Evolutionary conservation across 306 rosid species (phyloP), one percentile per base, ranked within the genome.

Genomic region (Geum urbanum): DNA sequence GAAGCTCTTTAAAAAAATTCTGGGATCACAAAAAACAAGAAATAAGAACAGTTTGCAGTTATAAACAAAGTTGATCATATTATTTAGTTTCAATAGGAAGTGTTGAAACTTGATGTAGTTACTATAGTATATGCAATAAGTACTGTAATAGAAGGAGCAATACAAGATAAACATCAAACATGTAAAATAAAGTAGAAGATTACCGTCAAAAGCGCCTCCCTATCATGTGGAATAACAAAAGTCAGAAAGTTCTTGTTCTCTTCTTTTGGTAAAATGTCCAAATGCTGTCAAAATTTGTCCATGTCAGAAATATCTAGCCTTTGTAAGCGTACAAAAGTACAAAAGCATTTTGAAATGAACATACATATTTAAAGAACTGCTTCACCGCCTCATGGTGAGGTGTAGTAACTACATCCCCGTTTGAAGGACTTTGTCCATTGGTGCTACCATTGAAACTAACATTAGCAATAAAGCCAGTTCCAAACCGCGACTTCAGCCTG

Each of bases 401-500:
- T 39, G 81, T 7, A 59, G 87, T 64, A 75, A 68, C 67, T 72
- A 40, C 78, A 57, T 80, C 87, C 58, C 78, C 72, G 63, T 79
- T 65, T 47, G 79, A 55, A 66, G 85, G 75, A 81, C 68, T 78
- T 15, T 69, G 83, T 41, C 83, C 81, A 55, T 60, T 73, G 39
- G 77, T 78, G 82, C 67, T 71, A 54, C 80, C 80, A 62, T 52
- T 12, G 74, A 94, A 94, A 79, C 88, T 85, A 62, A 94, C 83
- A 77, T 84, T 82, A 55, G 88, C 92, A 16, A 90, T 69, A 75
- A 90, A 94, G 68, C 98, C 97, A 71, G 91, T 82, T 54, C 98
- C 98, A 74, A 90, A 90, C 69, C 86, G 83, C 2, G 94, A 88
- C 83, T 94, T 94, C 84, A 94, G 81, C 84, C 96, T 78, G 81